phyloP scores from a whole-genome alignment of 1,284 basidiomycete species.

The Microbotryum intermedium region DNA sequence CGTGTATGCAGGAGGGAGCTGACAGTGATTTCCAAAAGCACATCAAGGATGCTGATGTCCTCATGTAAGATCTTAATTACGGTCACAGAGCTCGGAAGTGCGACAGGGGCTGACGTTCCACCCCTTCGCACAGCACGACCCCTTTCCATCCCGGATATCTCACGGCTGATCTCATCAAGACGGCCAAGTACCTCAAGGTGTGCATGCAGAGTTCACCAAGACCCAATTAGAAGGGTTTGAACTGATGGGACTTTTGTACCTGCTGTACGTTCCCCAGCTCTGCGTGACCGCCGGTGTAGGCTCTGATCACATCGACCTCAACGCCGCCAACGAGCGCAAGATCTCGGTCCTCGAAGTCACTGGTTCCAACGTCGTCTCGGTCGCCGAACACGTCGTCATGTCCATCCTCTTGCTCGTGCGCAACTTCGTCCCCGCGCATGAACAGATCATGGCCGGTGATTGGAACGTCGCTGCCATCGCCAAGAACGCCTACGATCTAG shows the following conservation, averaged over 20 bases:
- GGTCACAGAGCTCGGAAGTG: neutral
- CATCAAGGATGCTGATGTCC: constrained; percentile 53
- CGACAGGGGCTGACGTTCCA: constrained; percentile 42
- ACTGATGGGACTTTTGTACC: neutral
- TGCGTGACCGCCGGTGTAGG: constrained; percentile 92
- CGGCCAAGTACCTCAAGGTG: constrained; percentile 77
- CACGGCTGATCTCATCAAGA: constrained; percentile 62
- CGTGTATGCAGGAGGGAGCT: constrained; percentile 54
- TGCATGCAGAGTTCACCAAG: neutral
- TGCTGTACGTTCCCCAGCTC: constrained; percentile 39
- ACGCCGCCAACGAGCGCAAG: constrained; percentile 71
- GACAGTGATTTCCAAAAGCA: constrained; percentile 81
- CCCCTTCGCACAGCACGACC: constrained; percentile 62
- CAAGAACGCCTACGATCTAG: constrained; percentile 60
- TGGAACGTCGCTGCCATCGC: constrained; percentile 53
- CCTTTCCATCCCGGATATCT: constrained; percentile 74
- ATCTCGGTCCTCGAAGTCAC: constrained; percentile 66
- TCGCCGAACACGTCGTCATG: constrained; percentile 43
- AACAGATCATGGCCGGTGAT: constrained; percentile 74
- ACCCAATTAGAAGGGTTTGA: too few relatives aligned
- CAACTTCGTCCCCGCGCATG: constrained; percentile 73
- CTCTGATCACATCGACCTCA: constrained; percentile 75
- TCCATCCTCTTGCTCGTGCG: constrained; percentile 74
- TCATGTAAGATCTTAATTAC: constrained; percentile 36
- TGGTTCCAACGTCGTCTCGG: constrained; percentile 49